These are phyloP conservation scores for Mikania micrantha DNA, from an alignment of 129 eudicot species.

Conservation along the genomic window DNA sequence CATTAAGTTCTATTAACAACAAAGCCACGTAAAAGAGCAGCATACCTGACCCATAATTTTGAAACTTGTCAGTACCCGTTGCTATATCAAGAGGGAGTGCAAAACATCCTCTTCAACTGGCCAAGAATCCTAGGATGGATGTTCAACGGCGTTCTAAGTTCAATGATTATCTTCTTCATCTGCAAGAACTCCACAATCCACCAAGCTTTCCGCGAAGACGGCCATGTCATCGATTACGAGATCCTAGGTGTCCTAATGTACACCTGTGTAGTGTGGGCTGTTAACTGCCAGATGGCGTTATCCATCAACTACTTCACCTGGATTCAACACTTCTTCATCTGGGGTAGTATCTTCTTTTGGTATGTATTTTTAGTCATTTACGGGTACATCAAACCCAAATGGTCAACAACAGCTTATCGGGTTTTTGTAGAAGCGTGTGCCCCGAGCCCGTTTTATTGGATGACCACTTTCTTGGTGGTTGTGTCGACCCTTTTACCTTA, in stretches of 20 bases:
- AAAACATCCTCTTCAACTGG: conserved; percentile 90
- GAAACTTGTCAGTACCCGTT: conserved; percentile 50
- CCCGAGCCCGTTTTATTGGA: conserved; percentile 80
- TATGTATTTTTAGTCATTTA: conserved; percentile 56
- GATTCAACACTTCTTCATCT: conserved; percentile 90
- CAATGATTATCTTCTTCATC: conserved; percentile 82
- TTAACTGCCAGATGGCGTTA: conserved; percentile 94
- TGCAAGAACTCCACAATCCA: conserved; percentile 40
- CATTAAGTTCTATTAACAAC: not conserved
- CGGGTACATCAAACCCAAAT: conserved; percentile 48
- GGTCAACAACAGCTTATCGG: conserved; percentile 69
- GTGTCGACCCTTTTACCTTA: conserved; percentile 60
- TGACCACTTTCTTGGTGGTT: conserved; percentile 59
- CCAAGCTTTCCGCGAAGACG: conserved; percentile 79
- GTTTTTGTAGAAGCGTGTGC: conserved; percentile 85
- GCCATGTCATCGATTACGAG: conserved; percentile 61
- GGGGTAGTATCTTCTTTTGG: conserved; percentile 93
- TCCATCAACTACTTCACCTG: conserved; percentile 94
- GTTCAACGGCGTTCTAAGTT: conserved; percentile 66
- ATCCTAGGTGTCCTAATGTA: conserved; percentile 77
- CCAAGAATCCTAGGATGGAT: conserved; percentile 92
- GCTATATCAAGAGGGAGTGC: conserved; percentile 77
- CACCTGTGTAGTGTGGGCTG: conserved; percentile 87
- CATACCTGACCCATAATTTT: conserved; percentile 1
- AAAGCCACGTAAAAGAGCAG: not conserved